Evolutionary conservation across 1,139 yeast species (phyloP), one percentile per base, ranked within the genome.

Genomic region (Sugiyamaella neomexicana): DNA sequence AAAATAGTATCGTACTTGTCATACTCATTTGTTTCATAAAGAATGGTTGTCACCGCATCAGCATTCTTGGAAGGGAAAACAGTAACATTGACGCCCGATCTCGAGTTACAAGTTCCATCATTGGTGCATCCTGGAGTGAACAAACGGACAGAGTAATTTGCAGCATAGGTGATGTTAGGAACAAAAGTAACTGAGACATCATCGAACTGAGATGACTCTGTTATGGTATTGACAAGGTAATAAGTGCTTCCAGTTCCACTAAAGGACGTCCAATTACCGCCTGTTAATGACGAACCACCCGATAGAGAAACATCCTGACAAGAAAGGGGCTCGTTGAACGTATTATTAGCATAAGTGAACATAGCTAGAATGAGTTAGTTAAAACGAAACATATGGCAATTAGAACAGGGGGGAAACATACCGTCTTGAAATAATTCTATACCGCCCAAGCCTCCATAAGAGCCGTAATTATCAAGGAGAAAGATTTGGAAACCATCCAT

Each of bases 41-140:
- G 75, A 58, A 45, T 67, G 75, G 73, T 32, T 72, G 71, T 65
- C 1, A 77, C 61, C 0, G 79, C 72, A 16, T 77, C 78, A 3
- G 68, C 66, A 4, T 65, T 63, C 41, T 79, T 76, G 46, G 76
- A 74, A 46, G 77, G 75, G 58, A 74, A 74, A 1, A 91, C 75
- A 0, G 95, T 79, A 0, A 86, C 96, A 62, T 88, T 87, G 5
- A 89, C 93, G 31, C 82, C 80, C 5, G 95, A 90, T 67, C 99
- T 80, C 20, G 73, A 60, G 25, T 68, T 63, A 71, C 99, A 93
- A 0, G 95, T 79, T 45, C 75, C 72, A 66, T 89, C 97, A 8
- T 66, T 70, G 1, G 72, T 58, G 72, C 99, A 93, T 0, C 99
- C 98, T 0, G 97, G 97, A 0, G 99, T 93, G 61, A 80, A 83